phyloP scores from a whole-genome alignment of 2,329 filamentous ascomycete genomes.

The Aspergillus floridensis region DNA sequence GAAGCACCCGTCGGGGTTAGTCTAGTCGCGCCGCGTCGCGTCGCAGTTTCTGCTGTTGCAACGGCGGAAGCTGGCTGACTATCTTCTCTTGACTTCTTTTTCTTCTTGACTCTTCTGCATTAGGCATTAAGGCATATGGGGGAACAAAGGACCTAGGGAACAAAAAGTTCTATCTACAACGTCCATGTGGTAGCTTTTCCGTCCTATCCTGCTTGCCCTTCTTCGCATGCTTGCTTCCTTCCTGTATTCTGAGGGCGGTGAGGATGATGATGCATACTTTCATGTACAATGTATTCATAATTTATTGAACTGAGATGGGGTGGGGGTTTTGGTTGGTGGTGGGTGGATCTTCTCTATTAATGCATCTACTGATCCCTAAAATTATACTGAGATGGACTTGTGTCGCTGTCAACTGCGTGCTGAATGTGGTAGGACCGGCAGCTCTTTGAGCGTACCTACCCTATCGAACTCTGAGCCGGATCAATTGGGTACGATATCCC shows the following conservation, averaged over 20 bases:
- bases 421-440: too few species aligned
- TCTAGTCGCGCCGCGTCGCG: not conserved
- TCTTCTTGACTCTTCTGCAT: not conserved
- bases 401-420: not conserved
- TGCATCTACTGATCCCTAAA: not conserved
- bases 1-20: conserved; percentile 54
- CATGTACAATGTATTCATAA: conserved; percentile 25
- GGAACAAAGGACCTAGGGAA: too few species aligned
- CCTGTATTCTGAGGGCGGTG: not conserved
- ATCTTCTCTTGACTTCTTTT: not conserved
- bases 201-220: not conserved
- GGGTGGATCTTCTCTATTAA: not conserved
- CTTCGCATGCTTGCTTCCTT: not conserved
- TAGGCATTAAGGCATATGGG: not conserved
- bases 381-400: too few species aligned
- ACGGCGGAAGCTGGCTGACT: too few species aligned
- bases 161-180: too few species aligned
- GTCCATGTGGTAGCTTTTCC: too few species aligned
- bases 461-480: too few species aligned
- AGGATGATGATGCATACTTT: conserved; percentile 17
- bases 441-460: too few species aligned
- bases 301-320: conserved; percentile 10
- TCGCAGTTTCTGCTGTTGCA: too few species aligned
- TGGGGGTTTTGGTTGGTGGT: not conserved
- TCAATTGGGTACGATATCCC: too few species aligned